Evolutionary conservation across 1,139 yeast species (phyloP), one percentile per base, ranked within the genome.

Genomic region (Saccharomyces pastorianus): DNA sequence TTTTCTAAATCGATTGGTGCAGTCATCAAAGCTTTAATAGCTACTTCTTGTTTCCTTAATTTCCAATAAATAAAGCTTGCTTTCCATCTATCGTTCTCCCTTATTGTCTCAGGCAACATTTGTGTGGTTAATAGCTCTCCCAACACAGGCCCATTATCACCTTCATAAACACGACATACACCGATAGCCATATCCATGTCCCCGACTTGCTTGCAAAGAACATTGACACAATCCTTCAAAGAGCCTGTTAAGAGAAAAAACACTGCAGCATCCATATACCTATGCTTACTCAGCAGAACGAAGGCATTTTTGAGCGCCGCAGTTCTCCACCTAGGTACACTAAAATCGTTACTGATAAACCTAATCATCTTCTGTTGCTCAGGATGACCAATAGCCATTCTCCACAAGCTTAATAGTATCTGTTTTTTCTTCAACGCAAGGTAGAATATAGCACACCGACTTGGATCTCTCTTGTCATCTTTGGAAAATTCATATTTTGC

Each of bases 231-330:
- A 69, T 93, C 99, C 54, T 79, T 79, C 20, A 88, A 71, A 1
- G 89, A 76, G 54, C 79, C 93, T 0, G 87, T 96, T n/a, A 93
- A 75, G 42, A 93, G 71, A 70, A 93, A 93, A 67, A 93, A 91
- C 34, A 86, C 84, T 0, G 98, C 97, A 0, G 98, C 95, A 69
- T 91, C 95, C 65, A 80, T 71, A 64, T 79, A 88, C 47, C 98
- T 74, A 67, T 90, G 99, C 64, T 89, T 88, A 55, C 98, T 90
- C 58, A 93, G 70, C 47, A 93, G 73, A 0, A 90, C 98, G 74
- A 82, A 93, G 0, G 99, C 99, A 71, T 93, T 93, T 65, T 93
- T 93, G 64, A 82, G 72, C 0, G 99, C 97, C 0, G 97, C 96
- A 0, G 88, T 79, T 61, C 76, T 79, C 96, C 97, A 91, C 51